These are phyloP conservation scores for Mortierella sp. DNA, from an alignment of 371 early-diverging fungal genomes.

Conservation along the genomic window DNA sequence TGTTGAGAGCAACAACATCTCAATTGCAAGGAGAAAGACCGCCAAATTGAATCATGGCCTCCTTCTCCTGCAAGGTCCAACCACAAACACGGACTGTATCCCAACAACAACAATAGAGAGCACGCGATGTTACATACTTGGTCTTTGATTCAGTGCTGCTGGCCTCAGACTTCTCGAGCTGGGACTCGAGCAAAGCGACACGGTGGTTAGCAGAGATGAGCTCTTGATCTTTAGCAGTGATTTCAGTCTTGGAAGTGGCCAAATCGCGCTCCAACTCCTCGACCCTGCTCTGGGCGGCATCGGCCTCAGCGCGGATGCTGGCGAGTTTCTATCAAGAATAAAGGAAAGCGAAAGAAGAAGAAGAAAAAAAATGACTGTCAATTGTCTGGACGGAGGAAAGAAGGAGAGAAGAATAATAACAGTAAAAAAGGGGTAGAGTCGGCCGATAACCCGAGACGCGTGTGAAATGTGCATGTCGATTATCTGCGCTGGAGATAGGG, in stretches of 20 bases:
- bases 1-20: too few relatives aligned
- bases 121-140: slow-evolving; percentile 20
- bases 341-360: too few relatives aligned
- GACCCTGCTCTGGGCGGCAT: slow-evolving; percentile 71
- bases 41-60: too few relatives aligned
- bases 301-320: slow-evolving; percentile 76
- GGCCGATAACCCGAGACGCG: too few relatives aligned
- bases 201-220: slow-evolving; percentile 70
- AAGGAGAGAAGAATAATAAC: not conserved
- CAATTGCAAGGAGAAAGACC: too few relatives aligned
- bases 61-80: too few relatives aligned
- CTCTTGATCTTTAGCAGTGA: slow-evolving; percentile 55
- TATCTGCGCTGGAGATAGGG: too few relatives aligned
- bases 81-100: too few relatives aligned
- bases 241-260: slow-evolving; percentile 71
- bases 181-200: slow-evolving; percentile 73
- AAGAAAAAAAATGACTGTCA: too few relatives aligned
- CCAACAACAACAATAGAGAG: too few relatives aligned
- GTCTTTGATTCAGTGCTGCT: slow-evolving; percentile 27
- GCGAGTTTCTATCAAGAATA: slow-evolving; percentile 70
- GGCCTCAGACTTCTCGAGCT: slow-evolving; percentile 72
- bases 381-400: not conserved
- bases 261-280: slow-evolving; percentile 73
- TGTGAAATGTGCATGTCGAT: too few relatives aligned
- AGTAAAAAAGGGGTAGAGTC: too few relatives aligned